Evolutionary conservation across 1,284 basidiomycete species (phyloP).

Genomic region (Moesziomyces antarcticus): DNA sequence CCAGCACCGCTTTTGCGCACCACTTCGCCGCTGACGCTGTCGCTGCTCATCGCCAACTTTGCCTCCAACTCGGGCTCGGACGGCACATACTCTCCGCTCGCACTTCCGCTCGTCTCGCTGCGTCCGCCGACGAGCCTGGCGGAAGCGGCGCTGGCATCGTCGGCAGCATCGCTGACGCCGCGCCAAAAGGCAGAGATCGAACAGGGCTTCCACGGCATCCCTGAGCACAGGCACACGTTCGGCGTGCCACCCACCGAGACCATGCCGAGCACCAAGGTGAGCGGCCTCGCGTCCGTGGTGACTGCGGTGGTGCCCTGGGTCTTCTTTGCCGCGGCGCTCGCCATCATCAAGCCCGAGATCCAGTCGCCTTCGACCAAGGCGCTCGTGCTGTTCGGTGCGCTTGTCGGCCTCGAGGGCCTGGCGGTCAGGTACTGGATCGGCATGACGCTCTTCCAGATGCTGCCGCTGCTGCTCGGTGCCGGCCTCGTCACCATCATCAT

Average conservation of each 20-base stretch:
- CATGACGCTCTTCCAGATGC: conserved; percentile 57
- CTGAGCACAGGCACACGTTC: conserved; percentile 57
- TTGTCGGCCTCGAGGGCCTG: conserved; percentile 45
- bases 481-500: conserved; percentile 50
- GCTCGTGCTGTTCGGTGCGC: conserved; percentile 30
- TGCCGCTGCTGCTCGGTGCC: conserved; percentile 46
- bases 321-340: conserved; percentile 36
- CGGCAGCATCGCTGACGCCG: conserved; percentile 10
- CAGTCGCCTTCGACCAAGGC: conserved; percentile 23
- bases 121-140: conserved; percentile 19
- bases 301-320: conserved; percentile 52
- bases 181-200: conserved; percentile 40
- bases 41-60: conserved; percentile 49
- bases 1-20: conserved; percentile 27
- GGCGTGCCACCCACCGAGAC: conserved; percentile 49
- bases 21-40: conserved; percentile 27
- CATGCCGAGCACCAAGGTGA: conserved; percentile 55
- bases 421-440: conserved; percentile 57
- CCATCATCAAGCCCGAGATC: conserved; percentile 23
- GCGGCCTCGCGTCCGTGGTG: conserved; percentile 37
- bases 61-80: conserved; percentile 27
- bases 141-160: conserved; percentile 13
- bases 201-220: conserved; percentile 41
- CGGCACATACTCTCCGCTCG: conserved; percentile 33
- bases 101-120: conserved; percentile 30